phyloP scores from a whole-genome alignment of 768 basidiomycete genomes.

The Daedaleopsis nitida region DNA sequence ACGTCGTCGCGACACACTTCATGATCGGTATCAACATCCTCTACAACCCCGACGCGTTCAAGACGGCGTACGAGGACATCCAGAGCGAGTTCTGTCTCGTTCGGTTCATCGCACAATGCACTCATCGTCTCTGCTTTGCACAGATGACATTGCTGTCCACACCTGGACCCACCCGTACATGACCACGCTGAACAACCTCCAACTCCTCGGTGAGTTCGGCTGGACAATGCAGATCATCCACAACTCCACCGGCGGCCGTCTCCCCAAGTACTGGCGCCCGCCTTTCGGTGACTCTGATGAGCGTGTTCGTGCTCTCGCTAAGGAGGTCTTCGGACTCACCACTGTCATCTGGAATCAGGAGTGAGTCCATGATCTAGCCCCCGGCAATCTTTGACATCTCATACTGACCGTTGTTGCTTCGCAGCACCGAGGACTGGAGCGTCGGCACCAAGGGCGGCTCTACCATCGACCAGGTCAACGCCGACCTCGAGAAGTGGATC shows the following conservation, averaged over 20 bases:
- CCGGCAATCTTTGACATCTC: not conserved
- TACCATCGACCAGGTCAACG: conserved; percentile 48
- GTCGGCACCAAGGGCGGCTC: conserved; percentile 46
- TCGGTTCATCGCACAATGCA: no score
- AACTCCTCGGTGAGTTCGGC: conserved; percentile 49
- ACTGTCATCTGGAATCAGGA: conserved; percentile 94
- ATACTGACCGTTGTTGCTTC: not conserved
- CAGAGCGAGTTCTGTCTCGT: conserved; percentile 8
- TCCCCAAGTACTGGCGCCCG: conserved; percentile 85
- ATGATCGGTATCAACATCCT: conserved; percentile 85
- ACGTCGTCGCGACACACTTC: conserved; percentile 81
- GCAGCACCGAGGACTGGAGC: conserved; percentile 78
- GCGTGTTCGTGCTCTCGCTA: conserved; percentile 83
- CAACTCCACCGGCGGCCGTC: conserved; percentile 62
- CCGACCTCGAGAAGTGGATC: conserved; percentile 58
- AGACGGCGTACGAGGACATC: conserved; percentile 44
- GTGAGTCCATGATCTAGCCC: conserved; percentile 39
- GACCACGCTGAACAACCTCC: conserved; percentile 48
- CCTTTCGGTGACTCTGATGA: conserved; percentile 85
- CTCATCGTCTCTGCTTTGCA: conserved; percentile 10
- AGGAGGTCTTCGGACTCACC: conserved; percentile 80
- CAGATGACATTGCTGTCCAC: conserved; percentile 44
- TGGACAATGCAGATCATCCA: conserved; percentile 58
- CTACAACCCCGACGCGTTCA: conserved; percentile 55
- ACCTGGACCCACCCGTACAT: conserved; percentile 52